Evolutionary conservation across 148 eudicot genomes (phyloP).

Genomic region (Silene conica): DNA sequence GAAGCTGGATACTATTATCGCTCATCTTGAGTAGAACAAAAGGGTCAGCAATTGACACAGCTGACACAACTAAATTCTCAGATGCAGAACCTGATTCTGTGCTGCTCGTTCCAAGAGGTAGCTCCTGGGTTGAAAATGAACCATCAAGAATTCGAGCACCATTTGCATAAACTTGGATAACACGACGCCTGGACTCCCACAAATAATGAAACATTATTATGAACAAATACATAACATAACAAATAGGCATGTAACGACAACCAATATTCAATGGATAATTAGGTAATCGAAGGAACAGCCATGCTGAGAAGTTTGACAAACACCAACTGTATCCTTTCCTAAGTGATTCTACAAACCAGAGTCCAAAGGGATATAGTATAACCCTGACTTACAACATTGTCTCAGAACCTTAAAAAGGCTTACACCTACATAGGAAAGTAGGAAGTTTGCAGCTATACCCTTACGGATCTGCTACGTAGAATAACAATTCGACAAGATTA

Average conservation of each 20-base stretch:
- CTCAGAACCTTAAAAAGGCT: not conserved
- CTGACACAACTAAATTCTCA: conserved; percentile 55
- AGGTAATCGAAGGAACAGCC: conserved; percentile 5
- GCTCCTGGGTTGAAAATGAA: conserved; percentile 85
- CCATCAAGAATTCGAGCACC: conserved; percentile 99
- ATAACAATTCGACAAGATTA: not conserved
- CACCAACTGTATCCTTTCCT: not conserved
- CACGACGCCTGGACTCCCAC: conserved; percentile 64
- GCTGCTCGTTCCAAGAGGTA: conserved; percentile 53
- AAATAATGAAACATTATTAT: not conserved
- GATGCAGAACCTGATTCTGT: conserved; percentile 59
- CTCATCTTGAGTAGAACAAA: conserved; percentile 82
- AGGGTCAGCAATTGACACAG: conserved; percentile 93
- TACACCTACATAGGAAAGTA: not conserved
- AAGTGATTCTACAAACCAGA: not conserved
- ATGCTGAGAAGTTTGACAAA: not conserved
- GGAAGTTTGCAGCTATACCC: not conserved
- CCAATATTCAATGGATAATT: not conserved
- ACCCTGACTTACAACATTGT: not conserved
- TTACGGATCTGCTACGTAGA: too few species aligned
- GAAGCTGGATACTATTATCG: conserved; percentile 86
- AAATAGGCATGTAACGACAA: conserved; percentile 1
- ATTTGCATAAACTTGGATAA: conserved; percentile 79
- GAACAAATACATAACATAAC: conserved; percentile 10
- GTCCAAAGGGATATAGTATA: not conserved